phyloP scores from a whole-genome alignment of 352 stramenopile species.

The Phytopythium aichiense region DNA sequence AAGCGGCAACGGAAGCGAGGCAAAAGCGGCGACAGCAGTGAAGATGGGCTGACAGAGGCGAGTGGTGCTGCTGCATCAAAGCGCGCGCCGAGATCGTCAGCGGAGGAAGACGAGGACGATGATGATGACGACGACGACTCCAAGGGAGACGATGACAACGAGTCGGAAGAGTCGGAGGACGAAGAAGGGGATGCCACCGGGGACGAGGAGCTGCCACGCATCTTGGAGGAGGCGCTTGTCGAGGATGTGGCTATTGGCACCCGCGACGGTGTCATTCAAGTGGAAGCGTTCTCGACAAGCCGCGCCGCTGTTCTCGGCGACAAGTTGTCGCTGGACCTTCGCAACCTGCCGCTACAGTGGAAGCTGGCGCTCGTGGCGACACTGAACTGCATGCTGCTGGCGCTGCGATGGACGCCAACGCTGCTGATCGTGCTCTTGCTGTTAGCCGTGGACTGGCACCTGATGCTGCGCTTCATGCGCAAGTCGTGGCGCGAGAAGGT shows the following conservation, averaged over 20 bases:
- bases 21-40: background rate
- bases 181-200: conserved; percentile 22
- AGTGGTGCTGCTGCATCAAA: conserved; percentile 5
- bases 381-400: conserved; percentile 28
- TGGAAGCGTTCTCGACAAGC: background rate
- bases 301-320: background rate
- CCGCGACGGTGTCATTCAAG: too few species aligned
- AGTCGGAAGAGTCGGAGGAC: conserved; percentile 31
- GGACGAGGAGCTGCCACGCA: conserved; percentile 9
- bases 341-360: conserved; percentile 26
- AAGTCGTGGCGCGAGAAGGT: conserved; percentile 5
- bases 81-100: conserved; percentile 8
- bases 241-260: background rate
- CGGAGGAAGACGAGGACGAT: conserved; percentile 37
- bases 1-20: conserved; percentile 20
- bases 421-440: conserved; percentile 24
- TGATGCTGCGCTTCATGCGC: conserved; percentile 27
- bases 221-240: conserved; percentile 15
- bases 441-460: conserved; percentile 24
- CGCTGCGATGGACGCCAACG: conserved; percentile 18
- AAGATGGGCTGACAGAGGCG: background rate
- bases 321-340: conserved; percentile 18
- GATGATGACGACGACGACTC: conserved; percentile 33
- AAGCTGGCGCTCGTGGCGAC: conserved; percentile 25
- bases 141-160: conserved; percentile 32